These are phyloP conservation scores for Metschnikowia shivogae DNA, from an alignment of 805 yeast species.

Conservation along the genomic window DNA sequence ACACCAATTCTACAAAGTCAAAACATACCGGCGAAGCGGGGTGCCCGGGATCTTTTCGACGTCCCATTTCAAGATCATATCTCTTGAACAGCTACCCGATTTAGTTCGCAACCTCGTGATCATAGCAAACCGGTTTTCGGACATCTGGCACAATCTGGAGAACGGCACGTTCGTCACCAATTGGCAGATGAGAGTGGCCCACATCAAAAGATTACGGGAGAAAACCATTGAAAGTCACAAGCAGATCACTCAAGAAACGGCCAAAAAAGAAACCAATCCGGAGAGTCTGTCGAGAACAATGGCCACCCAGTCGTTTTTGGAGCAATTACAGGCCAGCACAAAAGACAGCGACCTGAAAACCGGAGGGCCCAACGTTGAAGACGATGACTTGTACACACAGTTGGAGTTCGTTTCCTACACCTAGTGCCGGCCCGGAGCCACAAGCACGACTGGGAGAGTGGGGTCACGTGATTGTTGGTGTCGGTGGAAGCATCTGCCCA, in stretches of 20 bases:
- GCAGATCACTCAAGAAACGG: slow-evolving; percentile 23
- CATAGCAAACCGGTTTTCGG: slow-evolving; percentile 67
- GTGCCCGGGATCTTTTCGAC: slow-evolving; percentile 77
- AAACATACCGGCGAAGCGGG: slow-evolving; percentile 59
- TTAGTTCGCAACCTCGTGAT: slow-evolving; percentile 65
- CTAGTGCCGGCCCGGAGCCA: slow-evolving; percentile 2
- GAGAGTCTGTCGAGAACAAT: slow-evolving; percentile 6
- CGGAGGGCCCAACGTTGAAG: not conserved
- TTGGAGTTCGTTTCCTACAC: slow-evolving; percentile 33
- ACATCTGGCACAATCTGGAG: slow-evolving; percentile 60
- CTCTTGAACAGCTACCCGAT: slow-evolving; percentile 53
- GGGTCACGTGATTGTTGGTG: not conserved
- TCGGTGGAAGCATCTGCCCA: no score
- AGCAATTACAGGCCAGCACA: slow-evolving; percentile 21
- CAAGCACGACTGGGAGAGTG: not conserved
- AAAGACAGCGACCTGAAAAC: not conserved
- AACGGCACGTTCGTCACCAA: slow-evolving; percentile 50
- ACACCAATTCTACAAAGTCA: slow-evolving; percentile 51
- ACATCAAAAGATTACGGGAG: slow-evolving; percentile 36
- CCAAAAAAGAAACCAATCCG: not conserved
- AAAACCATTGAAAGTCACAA: slow-evolving; percentile 27
- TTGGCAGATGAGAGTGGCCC: slow-evolving; percentile 67
- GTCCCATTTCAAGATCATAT: slow-evolving; percentile 67
- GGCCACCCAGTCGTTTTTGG: slow-evolving; percentile 31
- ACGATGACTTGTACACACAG: slow-evolving; percentile 19